Percentiles rank a stretch among this genome's conserved stretches.
phyloP scores from a whole-genome alignment of 1,284 basidiomycete species.

The Acaromyces ingoldii region DNA sequence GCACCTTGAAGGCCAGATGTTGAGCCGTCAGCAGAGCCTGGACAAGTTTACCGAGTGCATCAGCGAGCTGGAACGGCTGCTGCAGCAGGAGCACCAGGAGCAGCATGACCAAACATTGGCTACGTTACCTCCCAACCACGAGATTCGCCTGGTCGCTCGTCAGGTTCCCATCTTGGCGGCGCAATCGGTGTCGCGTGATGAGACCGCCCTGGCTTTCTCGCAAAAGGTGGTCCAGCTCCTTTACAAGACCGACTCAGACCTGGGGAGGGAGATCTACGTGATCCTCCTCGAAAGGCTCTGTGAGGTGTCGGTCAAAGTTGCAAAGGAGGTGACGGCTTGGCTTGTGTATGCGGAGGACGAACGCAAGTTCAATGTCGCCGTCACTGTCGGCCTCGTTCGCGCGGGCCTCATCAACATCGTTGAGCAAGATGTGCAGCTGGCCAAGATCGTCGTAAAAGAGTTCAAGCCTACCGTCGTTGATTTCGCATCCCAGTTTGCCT shows the following conservation, averaged over 20 bases:
- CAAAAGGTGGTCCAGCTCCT: constrained; percentile 74
- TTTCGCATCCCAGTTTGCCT: constrained; percentile 77
- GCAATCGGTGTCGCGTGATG: constrained; percentile 71
- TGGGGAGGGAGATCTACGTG: constrained; percentile 61
- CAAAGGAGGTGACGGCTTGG: constrained; percentile 95
- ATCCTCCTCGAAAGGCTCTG: constrained; percentile 83
- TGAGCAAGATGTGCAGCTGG: constrained; percentile 84
- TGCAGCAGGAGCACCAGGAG: constrained; percentile 32
- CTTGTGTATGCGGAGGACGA: constrained; percentile 94
- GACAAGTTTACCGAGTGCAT: constrained; percentile 50
- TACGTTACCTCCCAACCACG: constrained; percentile 65
- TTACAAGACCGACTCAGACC: constrained; percentile 41
- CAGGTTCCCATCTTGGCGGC: constrained; percentile 74
- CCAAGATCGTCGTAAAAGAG: constrained; percentile 70
- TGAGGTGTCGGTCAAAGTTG: constrained; percentile 81
- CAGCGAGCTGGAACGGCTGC: constrained; percentile 41
- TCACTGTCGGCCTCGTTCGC: constrained; percentile 80
- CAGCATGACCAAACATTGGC: constrained; percentile 22
- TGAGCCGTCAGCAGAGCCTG: constrained; percentile 40
- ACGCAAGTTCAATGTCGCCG: constrained; percentile 85
- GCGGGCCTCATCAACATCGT: constrained; percentile 73
- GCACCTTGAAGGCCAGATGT: constrained; percentile 23
- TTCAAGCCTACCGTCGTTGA: constrained; percentile 72
- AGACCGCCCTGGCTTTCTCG: constrained; percentile 83
- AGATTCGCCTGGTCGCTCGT: constrained; percentile 74